A percentile compares a stretch with the other conserved stretches of the same genome.
Conservation (phyloP, 192 early-diverging fungal genomes). For the Rhizophagus prolifer region DNA sequence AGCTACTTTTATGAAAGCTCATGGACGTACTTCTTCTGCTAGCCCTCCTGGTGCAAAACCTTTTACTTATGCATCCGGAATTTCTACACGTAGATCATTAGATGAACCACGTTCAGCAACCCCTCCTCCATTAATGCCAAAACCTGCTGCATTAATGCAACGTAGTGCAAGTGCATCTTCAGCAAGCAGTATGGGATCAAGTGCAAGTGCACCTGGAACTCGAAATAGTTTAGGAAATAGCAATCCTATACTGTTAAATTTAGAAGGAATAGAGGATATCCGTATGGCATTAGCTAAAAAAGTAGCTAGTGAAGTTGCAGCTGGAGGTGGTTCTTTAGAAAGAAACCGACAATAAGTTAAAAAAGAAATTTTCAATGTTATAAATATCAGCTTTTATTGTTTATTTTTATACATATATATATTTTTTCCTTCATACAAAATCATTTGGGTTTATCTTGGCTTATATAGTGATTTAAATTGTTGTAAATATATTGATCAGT, state of each 20-base stretch:
- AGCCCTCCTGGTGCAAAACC: background rate
- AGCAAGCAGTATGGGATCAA: conserved; percentile 13
- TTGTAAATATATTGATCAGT: background rate
- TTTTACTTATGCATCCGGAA: background rate
- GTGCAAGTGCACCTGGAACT: background rate
- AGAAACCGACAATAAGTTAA: conserved; percentile 16
- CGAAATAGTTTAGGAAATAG: conserved; percentile 6
- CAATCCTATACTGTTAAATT: background rate
- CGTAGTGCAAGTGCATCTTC: conserved; percentile 28
- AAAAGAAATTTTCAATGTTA: no score
- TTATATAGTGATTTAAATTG: background rate
- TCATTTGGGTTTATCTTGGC: background rate
- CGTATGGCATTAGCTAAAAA: conserved; percentile 20
- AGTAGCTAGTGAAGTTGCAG: conserved; percentile 24
- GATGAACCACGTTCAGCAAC: conserved; percentile 17
- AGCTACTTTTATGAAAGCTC: background rate
- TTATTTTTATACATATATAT: background rate
- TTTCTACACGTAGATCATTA: conserved; percentile 23
- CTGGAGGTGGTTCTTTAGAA: conserved; percentile 19
- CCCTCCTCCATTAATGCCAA: conserved; percentile 25
- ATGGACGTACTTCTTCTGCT: background rate
- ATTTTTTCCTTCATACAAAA: background rate
- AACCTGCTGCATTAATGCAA: conserved; percentile 24
- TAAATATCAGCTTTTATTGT: background rate
- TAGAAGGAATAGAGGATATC: conserved; percentile 16